Base-by-base conservation (phyloP, 1,284 basidiomycete species). In the Farysia itapuensis region DNA sequence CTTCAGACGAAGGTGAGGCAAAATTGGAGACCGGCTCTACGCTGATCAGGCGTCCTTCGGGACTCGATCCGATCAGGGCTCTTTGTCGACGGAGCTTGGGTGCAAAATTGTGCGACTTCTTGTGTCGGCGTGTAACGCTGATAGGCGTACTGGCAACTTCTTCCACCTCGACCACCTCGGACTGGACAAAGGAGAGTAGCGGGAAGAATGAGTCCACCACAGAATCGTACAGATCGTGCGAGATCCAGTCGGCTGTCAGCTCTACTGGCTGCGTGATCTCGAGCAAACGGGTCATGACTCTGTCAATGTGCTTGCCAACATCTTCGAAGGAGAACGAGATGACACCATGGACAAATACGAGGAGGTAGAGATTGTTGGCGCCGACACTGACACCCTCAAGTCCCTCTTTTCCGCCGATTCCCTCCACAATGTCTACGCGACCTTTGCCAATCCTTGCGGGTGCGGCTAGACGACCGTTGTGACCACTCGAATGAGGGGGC, bases 181-280 rank as follows among this genome's bases (percentile, higher is more conserved):
- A 82, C 72, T 91, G 90, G 33, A 96, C 86, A 47, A 86, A 86
- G 42, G 86, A 83, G 36, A 94, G 80, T 44, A 91, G 81, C 2
- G 93, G 92, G 77, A 92, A 90, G 79, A 95, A 95, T 1, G 90
- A 86, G 74, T 97, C 93, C 23, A 96, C 90, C 39, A 96, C 85
- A 1, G 91, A 94, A 73, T 96, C 93, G 71, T 96, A 81, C 40
- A 96, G 82, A 14, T 87, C 89, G 76, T 97, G 91, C 0, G 90
- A 90, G 60, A 97, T 90, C 91, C 91, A 96, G 74, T 94, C 73
- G 14, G 67, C 51, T 12, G 43, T 66, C 35, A 60, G 43, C 35
- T 74, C 61, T 32, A 65, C 59, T 4, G 67, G 58, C 9, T 60
- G 49, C 1, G 51, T 56, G 14, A 64, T 48, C 45, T 73, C 44